These are phyloP conservation scores for Chlorella variabilis DNA, from an alignment of 163 green algal genomes.

Conservation along the genomic window DNA sequence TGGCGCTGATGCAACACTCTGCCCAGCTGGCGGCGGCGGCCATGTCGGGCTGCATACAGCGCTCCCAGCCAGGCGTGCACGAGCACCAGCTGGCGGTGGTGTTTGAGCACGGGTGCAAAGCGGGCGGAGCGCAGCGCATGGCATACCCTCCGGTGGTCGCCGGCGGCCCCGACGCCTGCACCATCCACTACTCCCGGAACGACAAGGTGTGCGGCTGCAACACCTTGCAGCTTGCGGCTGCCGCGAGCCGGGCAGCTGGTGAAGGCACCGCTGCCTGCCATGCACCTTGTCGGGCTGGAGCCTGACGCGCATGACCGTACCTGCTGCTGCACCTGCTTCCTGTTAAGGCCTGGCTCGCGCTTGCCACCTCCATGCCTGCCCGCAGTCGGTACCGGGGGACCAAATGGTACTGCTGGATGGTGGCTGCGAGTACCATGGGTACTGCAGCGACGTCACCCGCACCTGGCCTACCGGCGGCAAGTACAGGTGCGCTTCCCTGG, in stretches of 20 bases:
- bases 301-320: too few relatives aligned
- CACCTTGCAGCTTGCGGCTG: too few relatives aligned
- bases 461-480: conserved; percentile 81
- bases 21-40: conserved; percentile 60
- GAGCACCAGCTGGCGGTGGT: conserved; percentile 32
- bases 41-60: conserved; percentile 69
- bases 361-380: too few relatives aligned
- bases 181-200: conserved; percentile 90
- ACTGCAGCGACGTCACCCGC: conserved; percentile 82
- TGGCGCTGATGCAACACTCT: conserved; percentile 69
- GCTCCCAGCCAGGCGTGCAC: conserved; percentile 54
- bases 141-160: conserved; percentile 83
- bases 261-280: too few relatives aligned
- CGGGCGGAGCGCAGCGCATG: conserved; percentile 74
- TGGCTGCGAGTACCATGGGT: conserved; percentile 84
- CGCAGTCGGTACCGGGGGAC: conserved; percentile 50
- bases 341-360: too few relatives aligned
- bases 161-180: conserved; percentile 75
- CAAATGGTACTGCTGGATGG: conserved; percentile 89
- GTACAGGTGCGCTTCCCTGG: conserved; percentile 52
- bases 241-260: too few relatives aligned
- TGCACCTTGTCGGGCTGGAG: too few relatives aligned
- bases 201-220: conserved; percentile 80
- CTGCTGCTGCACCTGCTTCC: too few relatives aligned
- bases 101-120: conserved; percentile 60